phyloP scores from a whole-genome alignment of 805 yeast genomes.

The Schwanniomyces occidentalis region DNA sequence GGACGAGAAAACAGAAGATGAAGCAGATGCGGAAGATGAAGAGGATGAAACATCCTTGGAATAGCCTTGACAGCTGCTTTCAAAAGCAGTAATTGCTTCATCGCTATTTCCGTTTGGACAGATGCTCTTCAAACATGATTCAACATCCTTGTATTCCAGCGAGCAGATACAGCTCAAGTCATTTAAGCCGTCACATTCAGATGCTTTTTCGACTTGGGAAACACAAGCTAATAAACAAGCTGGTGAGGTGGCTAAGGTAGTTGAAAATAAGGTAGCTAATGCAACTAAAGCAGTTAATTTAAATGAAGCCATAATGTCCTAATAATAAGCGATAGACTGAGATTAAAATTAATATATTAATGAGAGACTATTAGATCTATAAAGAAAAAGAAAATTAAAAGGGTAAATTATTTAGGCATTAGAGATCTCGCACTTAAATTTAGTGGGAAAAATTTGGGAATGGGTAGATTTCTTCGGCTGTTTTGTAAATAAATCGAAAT shows the following conservation, averaged over 20 bases:
- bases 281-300: slow-evolving; percentile 28
- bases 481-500: no score
- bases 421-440: no score
- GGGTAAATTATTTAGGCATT: no score
- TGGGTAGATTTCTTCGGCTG: no score
- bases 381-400: no score
- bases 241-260: slow-evolving; percentile 74
- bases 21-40: slow-evolving; percentile 19
- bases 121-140: slow-evolving; percentile 60
- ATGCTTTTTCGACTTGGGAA: slow-evolving; percentile 61
- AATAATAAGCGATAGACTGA: slow-evolving; percentile 8
- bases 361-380: no score
- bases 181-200: slow-evolving; percentile 58
- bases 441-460: no score
- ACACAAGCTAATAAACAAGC: slow-evolving; percentile 93
- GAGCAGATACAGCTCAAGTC: slow-evolving; percentile 71
- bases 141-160: slow-evolving; percentile 51
- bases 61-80: slow-evolving; percentile 50
- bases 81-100: slow-evolving; percentile 61
- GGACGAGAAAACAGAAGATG: slow-evolving; percentile 31
- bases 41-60: slow-evolving; percentile 28
- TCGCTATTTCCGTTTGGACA: slow-evolving; percentile 68
- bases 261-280: slow-evolving; percentile 42
- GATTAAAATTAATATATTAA: no score
- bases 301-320: slow-evolving; percentile 14